Base-by-base conservation (phyloP, 129 eudicot genomes). In the Helianthus tuberosus region DNA sequence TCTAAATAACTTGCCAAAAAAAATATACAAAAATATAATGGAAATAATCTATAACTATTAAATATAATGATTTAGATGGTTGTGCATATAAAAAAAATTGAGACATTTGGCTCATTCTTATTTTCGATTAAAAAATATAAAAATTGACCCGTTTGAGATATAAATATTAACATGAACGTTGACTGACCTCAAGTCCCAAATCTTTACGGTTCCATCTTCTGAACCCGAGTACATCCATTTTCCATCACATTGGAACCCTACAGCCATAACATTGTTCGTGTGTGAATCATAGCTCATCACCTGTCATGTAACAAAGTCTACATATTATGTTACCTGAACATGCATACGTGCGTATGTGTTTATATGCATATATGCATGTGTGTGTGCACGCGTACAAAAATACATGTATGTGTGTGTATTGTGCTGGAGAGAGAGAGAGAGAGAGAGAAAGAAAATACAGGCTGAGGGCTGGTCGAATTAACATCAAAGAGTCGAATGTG, bases 211-310 rank as follows among this genome's bases (percentile, higher is more conserved):
- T 71, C 97, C 99, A 79, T 94, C 99, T 78, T 94, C 99, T 39
- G 99, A 94, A 62, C 99, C 99, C 27, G 99, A 94, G 66, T 94
- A 94, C 99, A 94, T 94, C 99, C 99, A 94, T 69, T 85, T 88
- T 66, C 97, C 97, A 82, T 91, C 99, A 72, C 96, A 85, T 64
- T 87, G 96, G 65, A 94, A 94, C 53, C 99, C 99, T 76, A 94
- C 97, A 58, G 99, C 97, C 97, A 89, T 94, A 17, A 94, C 99
- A 77, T 94, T 94, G 75, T 78, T 89, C 4, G 99, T 91, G 82
- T 94, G 99, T 61, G 99, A 89, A 75, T 94, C 99, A 78, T 86
- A 94, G 88, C 97, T 94, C 99, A 88, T 86, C 78, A 93, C 91
- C 98, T 93, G 86, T 38, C 66, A 87, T 27, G 53, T 32, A 47